Conservation (phyloP, 257 asterid genomes). For the Solanum pinnatisectum region DNA sequence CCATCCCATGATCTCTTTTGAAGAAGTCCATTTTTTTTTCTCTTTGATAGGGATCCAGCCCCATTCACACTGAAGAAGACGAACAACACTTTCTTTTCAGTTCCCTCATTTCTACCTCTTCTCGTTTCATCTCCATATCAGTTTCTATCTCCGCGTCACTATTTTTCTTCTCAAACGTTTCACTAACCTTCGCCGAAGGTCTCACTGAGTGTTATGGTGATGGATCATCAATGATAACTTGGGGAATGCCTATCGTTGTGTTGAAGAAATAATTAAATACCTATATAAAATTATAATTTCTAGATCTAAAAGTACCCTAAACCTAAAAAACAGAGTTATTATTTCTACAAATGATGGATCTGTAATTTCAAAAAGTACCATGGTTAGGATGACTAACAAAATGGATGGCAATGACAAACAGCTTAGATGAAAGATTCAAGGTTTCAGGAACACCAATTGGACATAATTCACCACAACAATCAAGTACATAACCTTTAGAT, state of each 20-base stretch:
- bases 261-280: not conserved
- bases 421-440: not conserved
- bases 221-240: not conserved
- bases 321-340: not conserved
- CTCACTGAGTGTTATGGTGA: not conserved
- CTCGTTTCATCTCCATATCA: not conserved
- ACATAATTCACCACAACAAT: conserved; percentile 1
- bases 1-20: not conserved
- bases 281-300: not conserved
- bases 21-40: not conserved
- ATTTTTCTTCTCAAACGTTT: not conserved
- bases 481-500: not conserved
- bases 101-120: not conserved
- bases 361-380: not conserved
- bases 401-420: not conserved
- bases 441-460: not conserved
- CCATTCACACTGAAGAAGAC: not conserved
- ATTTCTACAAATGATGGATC: not conserved
- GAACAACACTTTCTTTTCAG: not conserved
- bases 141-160: not conserved
- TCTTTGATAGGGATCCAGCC: not conserved
- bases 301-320: not conserved
- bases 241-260: not conserved
- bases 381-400: not conserved
- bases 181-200: not conserved